Base-by-base conservation (phyloP, 2,329 filamentous ascomycete species). In the Ophiosphaerella narmari region DNA sequence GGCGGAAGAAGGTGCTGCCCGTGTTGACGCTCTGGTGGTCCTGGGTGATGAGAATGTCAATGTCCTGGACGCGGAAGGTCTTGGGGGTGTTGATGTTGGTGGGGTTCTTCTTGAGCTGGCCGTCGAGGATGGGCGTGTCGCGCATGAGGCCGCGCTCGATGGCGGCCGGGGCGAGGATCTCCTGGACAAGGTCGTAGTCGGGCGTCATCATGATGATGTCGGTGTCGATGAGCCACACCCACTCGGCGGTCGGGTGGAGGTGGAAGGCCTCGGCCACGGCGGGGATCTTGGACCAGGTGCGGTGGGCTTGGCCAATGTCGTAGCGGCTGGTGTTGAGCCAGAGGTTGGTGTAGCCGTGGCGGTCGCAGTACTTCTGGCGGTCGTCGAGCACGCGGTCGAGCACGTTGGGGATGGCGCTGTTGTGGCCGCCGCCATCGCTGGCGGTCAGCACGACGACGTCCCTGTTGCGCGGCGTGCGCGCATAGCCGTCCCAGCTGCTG, bases 181-280 rank as follows among this genome's bases (percentile, higher is more conserved):
- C 55, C 12, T 60, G 42, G 32, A 65, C 63, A 18, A 76, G 57
- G 47, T 68, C 60, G 43, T 67, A 61, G 16, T 61, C 52, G 26
- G 72, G 72, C 7, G 62, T 67, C 74, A 75, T 76, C 38, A 76
- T 57, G 48, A 76, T 70, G 21, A 75, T 73, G 57, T 76, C 73
- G 31, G 73, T 66, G 56, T 76, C 73, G 44, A 75, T 63, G 50
- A 74, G 72, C 70, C 72, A 75, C 36, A 76, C 56, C 74, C 74
- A 76, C 52, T 76, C 68, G 38, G 70, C 70, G 14, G 63, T 60
- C 2, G 74, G 73, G 53, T 69, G 62, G 8, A 68, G 67, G 43
- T 67, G 64, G 55, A 75, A 75, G 6, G 72, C 70, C 50, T 76
- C 73, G 35, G 71, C 60, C 16, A 76, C 67, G 29, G 73, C 70